Percentiles rank a stretch among this genome's conserved stretches.
Evolutionary conservation across 306 rosid species (phyloP).

Genomic region (Lupinus albus): DNA sequence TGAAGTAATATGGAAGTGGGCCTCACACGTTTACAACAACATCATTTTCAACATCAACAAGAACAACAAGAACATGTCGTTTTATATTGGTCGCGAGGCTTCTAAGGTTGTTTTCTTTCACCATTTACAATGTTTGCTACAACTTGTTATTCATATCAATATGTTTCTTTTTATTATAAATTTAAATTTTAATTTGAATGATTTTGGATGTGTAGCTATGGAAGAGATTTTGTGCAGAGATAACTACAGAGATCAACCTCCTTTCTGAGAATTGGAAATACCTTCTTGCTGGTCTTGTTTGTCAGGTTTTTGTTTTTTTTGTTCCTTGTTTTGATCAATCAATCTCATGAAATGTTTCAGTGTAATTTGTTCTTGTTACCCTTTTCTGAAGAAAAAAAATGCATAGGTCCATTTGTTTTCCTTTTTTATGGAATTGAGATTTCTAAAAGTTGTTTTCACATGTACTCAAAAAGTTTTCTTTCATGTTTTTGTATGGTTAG

Average conservation of each 20-base stretch:
- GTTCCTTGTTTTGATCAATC: conserved; percentile 31
- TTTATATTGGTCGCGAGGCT: conserved; percentile 95
- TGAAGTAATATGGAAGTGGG: conserved; percentile 90
- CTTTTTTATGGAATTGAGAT: conserved; percentile 18
- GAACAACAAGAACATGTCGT: conserved; percentile 59
- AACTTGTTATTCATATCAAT: not conserved
- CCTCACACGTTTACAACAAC: conserved; percentile 42
- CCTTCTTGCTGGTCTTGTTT: conserved; percentile 77
- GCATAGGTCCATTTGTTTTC: conserved; percentile 25
- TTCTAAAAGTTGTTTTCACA: conserved; percentile 39
- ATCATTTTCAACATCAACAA: not conserved
- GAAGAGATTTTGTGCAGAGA: conserved; percentile 64
- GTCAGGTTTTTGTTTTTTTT: conserved; percentile 56
- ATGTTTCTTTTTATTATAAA: too few relatives aligned
- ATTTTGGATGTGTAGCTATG: conserved; percentile 62
- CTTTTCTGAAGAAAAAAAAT: conserved; percentile 25
- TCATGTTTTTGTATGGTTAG: conserved; percentile 40
- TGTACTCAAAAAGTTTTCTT: conserved; percentile 42
- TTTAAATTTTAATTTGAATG: conserved; percentile 38
- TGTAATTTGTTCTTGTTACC: conserved; percentile 22
- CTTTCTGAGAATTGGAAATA: conserved; percentile 84
- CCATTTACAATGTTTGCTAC: not conserved
- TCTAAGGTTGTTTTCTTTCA: conserved; percentile 65
- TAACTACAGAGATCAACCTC: conserved; percentile 76
- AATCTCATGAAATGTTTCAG: conserved; percentile 12